Conservation (phyloP, 2,329 filamentous ascomycete genomes). For the Fusarium torreyae region DNA sequence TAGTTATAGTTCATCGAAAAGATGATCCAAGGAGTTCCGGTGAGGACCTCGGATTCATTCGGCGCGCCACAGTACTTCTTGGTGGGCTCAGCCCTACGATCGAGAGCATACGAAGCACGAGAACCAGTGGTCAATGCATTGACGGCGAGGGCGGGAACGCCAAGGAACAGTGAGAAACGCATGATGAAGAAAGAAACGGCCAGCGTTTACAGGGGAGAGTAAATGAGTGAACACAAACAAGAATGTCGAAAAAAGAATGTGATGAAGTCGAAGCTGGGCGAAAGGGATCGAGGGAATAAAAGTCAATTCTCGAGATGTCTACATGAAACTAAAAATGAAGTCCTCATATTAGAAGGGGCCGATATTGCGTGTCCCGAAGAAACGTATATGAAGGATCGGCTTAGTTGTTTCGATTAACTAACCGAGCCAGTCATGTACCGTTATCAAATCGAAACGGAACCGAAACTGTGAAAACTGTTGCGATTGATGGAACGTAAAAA, state of each 20-base stretch:
- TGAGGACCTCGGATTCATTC: conserved; percentile 32
- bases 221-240: not conserved
- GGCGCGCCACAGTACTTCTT: conserved; percentile 33
- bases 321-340: not conserved
- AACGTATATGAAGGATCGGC: conserved; percentile 1
- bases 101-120: not conserved
- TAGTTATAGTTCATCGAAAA: conserved; percentile 45
- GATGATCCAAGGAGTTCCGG: conserved; percentile 36
- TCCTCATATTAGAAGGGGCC: not conserved
- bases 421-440: not conserved
- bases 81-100: conserved; percentile 5
- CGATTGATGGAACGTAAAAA: conserved; percentile 5
- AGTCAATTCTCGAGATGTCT: not conserved
- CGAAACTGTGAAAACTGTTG: not conserved
- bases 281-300: not conserved
- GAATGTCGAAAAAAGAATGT: not conserved
- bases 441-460: conserved; percentile 3
- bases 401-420: conserved; percentile 1
- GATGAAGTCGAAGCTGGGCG: not conserved
- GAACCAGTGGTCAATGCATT: conserved; percentile 1
- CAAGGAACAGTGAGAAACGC: conserved; percentile 1
- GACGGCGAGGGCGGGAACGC: not conserved
- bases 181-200: not conserved
- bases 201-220: not conserved
- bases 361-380: not conserved